These are phyloP conservation scores for Lactarius sanguifluus DNA, from an alignment of 768 basidiomycete genomes.

Conservation along the genomic window DNA sequence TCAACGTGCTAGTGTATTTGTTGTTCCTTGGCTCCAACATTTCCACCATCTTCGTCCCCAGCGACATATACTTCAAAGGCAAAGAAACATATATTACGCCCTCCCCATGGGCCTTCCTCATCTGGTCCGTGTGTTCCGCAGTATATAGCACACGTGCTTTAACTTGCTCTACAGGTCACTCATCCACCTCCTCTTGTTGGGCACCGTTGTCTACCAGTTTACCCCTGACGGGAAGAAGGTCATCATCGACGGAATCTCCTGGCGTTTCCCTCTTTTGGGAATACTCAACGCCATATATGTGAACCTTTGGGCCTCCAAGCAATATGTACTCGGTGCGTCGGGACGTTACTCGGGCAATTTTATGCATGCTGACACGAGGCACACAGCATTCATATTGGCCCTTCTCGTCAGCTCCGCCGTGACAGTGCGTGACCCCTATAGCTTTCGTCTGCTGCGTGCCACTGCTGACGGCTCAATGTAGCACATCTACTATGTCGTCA, in stretches of 20 bases:
- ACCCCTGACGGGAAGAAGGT: slow-evolving; percentile 70
- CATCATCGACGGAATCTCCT: slow-evolving; percentile 85
- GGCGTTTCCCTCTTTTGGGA: slow-evolving; percentile 88
- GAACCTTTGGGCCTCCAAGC: slow-evolving; percentile 76
- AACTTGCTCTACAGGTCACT: slow-evolving; percentile 55
- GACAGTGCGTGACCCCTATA: slow-evolving; percentile 37
- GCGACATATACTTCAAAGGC: slow-evolving; percentile 64
- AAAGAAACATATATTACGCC: slow-evolving; percentile 94
- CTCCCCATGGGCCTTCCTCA: slow-evolving; percentile 89
- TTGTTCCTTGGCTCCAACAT: slow-evolving; percentile 89
- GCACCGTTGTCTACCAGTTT: slow-evolving; percentile 90
- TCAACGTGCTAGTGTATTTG: slow-evolving; percentile 82
- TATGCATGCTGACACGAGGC: slow-evolving; percentile 26
- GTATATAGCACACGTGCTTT: not conserved
- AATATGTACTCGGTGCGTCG: slow-evolving; percentile 62
- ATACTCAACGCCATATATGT: slow-evolving; percentile 88
- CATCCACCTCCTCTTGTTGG: slow-evolving; percentile 88
- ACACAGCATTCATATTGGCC: slow-evolving; percentile 77
- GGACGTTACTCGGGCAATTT: not conserved
- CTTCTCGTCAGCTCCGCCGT: slow-evolving; percentile 82
- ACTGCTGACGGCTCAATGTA: slow-evolving; percentile 39
- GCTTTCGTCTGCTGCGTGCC: slow-evolving; percentile 32
- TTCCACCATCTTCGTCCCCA: slow-evolving; percentile 78
- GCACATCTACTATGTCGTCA: slow-evolving; percentile 94
- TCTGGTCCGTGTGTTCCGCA: slow-evolving; percentile 56